Evolutionary conservation across 2,329 filamentous ascomycete species (phyloP).

Genomic region (Neocatenulostroma microsporum): DNA sequence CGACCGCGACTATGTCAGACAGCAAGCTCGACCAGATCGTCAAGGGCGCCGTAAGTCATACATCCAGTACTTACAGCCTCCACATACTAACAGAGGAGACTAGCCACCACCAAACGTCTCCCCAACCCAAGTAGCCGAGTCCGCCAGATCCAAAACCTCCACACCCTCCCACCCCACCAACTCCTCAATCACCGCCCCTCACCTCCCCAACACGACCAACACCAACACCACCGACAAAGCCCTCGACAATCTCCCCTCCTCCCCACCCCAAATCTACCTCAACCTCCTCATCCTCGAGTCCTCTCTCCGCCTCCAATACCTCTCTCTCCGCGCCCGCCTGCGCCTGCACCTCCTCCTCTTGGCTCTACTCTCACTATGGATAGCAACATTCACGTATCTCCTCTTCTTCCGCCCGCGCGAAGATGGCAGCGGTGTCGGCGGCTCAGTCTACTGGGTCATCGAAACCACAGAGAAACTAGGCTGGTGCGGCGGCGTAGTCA

Average conservation of each 20-base stretch:
- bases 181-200: slow-evolving; percentile 39
- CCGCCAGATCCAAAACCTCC: slow-evolving; percentile 23
- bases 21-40: slow-evolving; percentile 40
- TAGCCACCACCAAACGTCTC: slow-evolving; percentile 54
- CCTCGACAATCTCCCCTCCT: slow-evolving; percentile 73
- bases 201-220: slow-evolving; percentile 26
- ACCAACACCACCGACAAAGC: slow-evolving; percentile 43
- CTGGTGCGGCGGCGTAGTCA: slow-evolving; percentile 84
- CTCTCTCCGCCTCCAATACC: slow-evolving; percentile 84
- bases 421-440: slow-evolving; percentile 83
- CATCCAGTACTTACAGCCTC: too few relatives aligned
- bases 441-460: slow-evolving; percentile 92
- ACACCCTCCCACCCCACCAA: slow-evolving; percentile 30
- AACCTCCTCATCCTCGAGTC: slow-evolving; percentile 96
- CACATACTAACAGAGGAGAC: too few relatives aligned
- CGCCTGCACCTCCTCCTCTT: slow-evolving; percentile 93
- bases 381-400: slow-evolving; percentile 75
- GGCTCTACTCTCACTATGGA: slow-evolving; percentile 72
- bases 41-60: slow-evolving; percentile 48
- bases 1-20: slow-evolving; percentile 26
- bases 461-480: slow-evolving; percentile 86
- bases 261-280: slow-evolving; percentile 92
- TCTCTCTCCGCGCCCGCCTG: slow-evolving; percentile 77
- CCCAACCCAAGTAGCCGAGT: slow-evolving; percentile 32
- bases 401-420: slow-evolving; percentile 94